phyloP scores from a whole-genome alignment of 1,284 basidiomycete genomes.

The Ustilago tritici region DNA sequence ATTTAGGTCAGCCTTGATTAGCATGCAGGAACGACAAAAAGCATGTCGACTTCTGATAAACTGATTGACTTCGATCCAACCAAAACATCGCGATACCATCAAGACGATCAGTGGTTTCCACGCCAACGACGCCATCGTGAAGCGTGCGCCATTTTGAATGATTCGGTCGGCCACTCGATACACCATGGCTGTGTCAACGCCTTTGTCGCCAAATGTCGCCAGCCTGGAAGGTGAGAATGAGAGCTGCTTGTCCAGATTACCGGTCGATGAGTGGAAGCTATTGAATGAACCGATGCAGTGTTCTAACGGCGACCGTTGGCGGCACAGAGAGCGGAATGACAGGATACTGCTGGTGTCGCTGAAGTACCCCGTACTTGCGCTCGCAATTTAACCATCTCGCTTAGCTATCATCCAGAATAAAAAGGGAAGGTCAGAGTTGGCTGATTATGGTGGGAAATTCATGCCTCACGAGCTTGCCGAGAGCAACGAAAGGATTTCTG shows the following conservation, averaged over 20 bases:
- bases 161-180: not conserved
- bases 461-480: not conserved
- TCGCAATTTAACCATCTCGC: not conserved
- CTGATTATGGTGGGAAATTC: slow-evolving; percentile 2
- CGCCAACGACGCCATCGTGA: not conserved
- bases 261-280: not conserved
- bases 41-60: not conserved
- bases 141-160: not conserved
- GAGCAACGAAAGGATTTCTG: not conserved
- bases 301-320: not conserved
- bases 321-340: not conserved
- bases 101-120: not conserved
- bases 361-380: slow-evolving; percentile 6
- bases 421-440: not conserved
- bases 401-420: not conserved
- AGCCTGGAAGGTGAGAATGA: not conserved
- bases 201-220: not conserved
- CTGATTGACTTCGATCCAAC: not conserved
- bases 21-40: not conserved
- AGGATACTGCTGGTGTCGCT: not conserved
- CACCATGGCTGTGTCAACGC: not conserved
- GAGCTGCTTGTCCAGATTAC: not conserved
- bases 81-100: not conserved
- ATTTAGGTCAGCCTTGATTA: not conserved
- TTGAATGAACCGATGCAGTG: not conserved